Evolutionary conservation across 306 rosid genomes (phyloP), one percentile per base, ranked within the genome.

Genomic region (Corylus heterophylla): DNA sequence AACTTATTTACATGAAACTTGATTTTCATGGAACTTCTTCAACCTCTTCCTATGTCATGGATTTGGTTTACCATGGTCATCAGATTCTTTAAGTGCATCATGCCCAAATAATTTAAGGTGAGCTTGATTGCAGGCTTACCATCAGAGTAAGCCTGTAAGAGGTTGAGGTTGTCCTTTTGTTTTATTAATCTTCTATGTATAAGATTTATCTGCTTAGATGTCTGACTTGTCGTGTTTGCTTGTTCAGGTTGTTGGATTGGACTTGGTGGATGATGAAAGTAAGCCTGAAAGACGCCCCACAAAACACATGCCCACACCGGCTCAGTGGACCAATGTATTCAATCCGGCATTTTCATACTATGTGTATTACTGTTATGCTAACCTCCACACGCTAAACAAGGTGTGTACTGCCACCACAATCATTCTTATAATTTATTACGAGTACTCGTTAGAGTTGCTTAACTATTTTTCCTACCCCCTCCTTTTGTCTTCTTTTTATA

Each of bases 231-330:
- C 20, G 31, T 63, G 49, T 71, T 75, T 62, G 76, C 77, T 74
- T 67, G 56, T 88, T 73, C 73, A 94, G 98, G 97, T 94, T 74
- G 98, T 94, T 74, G 98, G 98, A 68, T 85, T 92, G 85, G 98
- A 94, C 87, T 88, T 94, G 88, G 98, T 94, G 82, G 98, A 94
- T 72, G 98, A 94, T 73, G 98, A 94, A 81, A 94, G 90, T 89
- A 92, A 94, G 80, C 97, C 98, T 68, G 97, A 94, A 88, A 88
- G 98, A 72, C 96, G 98, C n/a, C 97, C 98, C 8, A 94, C 98
- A 76, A 94, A 92, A 82, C 98, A 95, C 90, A 95, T 95, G 98
- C 98, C 94, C 12, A 95, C 98, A 4, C 98, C 98, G 77, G 90
- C 91, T 70, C 97, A 95, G 62, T 95, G 98, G 98, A 95, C 94